Evolutionary conservation across 1,284 basidiomycete genomes (phyloP), one percentile per base, ranked within the genome.

Genomic region (Irpex sp.): DNA sequence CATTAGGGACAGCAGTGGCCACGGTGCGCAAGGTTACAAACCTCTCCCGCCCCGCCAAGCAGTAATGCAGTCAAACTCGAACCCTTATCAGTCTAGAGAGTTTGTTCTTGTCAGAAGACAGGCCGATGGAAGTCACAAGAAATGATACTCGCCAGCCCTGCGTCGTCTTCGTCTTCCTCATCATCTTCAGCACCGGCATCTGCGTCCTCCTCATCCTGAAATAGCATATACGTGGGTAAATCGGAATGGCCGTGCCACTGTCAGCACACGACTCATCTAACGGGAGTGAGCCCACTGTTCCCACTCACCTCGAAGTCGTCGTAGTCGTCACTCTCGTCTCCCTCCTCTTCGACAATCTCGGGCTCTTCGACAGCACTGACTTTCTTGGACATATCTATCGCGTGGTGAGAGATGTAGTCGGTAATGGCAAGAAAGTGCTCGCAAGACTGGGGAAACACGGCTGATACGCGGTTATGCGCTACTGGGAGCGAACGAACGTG

Each of bases 401-500:
- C 31, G 31, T 5, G 31, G 31, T 34, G 31, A 34, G 31, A 34
- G 13, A 26, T 52, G 17, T 13, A 9, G n/a, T 17, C 3, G 49
- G 17, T 9, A 17, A 19, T 17, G 49, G n/a, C n/a, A 52, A 34
- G 31, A 34, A 34, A 5, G 6, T 34, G 31, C 31, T 34, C 31
- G 31, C 31, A 34, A 5, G 31, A 34, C 31, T 34, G 31, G 31
- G 31, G 31, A 34, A 34, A 6, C 6, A 6, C 31, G 31, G 31
- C 31, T 34, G 31, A 5, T 34, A 34, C 31, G 49, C 19, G 17
- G 13, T 26, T 9, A 26, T 13, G 6, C 48, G 31, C 26, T 11
- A 48, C 48, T 49, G 56, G 34, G 36, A 62, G 61, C 49, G 52
- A 31, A 62, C 61, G 61, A 59, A 63, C 62, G 62, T 63, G 54